Percentiles rank a stretch among this genome's conserved stretches.
Conservation (phyloP, 1,284 basidiomycete species). For the Coriolopsis trogii region DNA sequence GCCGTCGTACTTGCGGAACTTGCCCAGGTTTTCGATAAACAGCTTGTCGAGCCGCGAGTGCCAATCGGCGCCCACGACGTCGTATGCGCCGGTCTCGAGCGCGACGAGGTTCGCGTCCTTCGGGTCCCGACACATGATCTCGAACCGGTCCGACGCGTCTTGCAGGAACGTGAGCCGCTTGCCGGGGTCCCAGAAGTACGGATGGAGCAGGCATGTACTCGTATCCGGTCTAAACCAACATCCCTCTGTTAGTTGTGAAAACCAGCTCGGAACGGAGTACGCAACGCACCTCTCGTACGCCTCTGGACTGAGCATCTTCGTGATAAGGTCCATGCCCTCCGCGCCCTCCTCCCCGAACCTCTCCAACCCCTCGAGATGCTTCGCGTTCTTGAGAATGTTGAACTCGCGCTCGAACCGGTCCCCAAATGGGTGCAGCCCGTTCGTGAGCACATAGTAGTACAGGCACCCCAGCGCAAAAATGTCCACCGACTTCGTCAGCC, state of each 20-base stretch:
- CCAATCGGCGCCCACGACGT: constrained; percentile 89
- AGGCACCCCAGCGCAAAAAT: constrained; percentile 93
- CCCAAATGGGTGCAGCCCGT: constrained; percentile 89
- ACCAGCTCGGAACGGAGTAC: background rate
- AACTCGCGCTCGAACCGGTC: constrained; percentile 89
- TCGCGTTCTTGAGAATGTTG: constrained; percentile 86
- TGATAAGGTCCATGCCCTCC: constrained; percentile 83
- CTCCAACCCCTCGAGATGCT: constrained; percentile 70
- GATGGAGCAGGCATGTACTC: constrained; percentile 84
- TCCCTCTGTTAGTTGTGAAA: background rate
- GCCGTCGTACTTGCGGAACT: constrained; percentile 96
- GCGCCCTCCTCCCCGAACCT: constrained; percentile 89
- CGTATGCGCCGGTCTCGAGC: constrained; percentile 72
- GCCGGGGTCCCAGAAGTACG: constrained; percentile 94
- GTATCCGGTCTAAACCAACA: constrained; percentile 76
- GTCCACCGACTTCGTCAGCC: constrained; percentile 92
- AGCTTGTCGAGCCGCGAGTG: constrained; percentile 82
- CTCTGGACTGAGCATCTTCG: constrained; percentile 75
- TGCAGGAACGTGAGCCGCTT: constrained; percentile 91
- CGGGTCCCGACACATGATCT: constrained; percentile 95
- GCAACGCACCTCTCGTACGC: constrained; percentile 67
- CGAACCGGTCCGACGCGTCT: constrained; percentile 96
- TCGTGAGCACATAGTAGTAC: constrained; percentile 90
- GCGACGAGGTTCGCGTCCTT: constrained; percentile 75
- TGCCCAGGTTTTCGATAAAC: constrained; percentile 93